phyloP scores from a whole-genome alignment of 805 yeast genomes.

The Ogataea paraovalis region DNA sequence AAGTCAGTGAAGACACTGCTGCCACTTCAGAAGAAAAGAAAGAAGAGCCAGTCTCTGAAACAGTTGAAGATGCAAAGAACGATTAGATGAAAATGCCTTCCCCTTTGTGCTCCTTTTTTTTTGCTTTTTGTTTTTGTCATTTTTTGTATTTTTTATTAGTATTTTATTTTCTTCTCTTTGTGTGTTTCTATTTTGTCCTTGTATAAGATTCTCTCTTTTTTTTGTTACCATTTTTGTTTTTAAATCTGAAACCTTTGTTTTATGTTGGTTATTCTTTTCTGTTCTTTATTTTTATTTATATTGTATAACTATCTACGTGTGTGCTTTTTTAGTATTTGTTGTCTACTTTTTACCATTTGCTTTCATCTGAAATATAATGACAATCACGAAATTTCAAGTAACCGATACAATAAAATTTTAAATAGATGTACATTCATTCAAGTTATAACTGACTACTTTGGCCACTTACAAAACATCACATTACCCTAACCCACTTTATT shows the following conservation, averaged over 20 bases:
- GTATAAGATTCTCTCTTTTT: neutral
- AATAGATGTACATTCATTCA: too few species aligned
- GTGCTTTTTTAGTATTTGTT: neutral
- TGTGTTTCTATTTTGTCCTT: neutral
- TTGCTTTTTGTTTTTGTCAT: neutral
- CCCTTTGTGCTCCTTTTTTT: too few species aligned
- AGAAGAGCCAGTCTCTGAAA: neutral
- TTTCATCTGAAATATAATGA: neutral
- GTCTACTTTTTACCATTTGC: neutral
- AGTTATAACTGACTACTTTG: too few species aligned
- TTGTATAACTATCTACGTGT: neutral
- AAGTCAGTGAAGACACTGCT: neutral
- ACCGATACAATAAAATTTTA: too few species aligned
- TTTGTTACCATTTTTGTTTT: neutral
- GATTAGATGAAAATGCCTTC: too few species aligned
- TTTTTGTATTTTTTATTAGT: neutral
- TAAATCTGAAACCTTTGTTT: neutral
- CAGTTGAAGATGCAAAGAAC: neutral
- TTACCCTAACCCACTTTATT: slow-evolving; percentile 21
- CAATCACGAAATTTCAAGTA: neutral
- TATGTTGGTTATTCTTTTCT: neutral
- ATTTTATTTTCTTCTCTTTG: neutral
- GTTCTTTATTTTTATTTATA: neutral
- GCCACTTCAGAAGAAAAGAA: neutral
- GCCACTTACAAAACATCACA: too few species aligned